Percentiles rank a stretch among this genome's conserved stretches.
Conservation (phyloP, 495 filamentous ascomycete genomes). For the Pyrenula massariospora region DNA sequence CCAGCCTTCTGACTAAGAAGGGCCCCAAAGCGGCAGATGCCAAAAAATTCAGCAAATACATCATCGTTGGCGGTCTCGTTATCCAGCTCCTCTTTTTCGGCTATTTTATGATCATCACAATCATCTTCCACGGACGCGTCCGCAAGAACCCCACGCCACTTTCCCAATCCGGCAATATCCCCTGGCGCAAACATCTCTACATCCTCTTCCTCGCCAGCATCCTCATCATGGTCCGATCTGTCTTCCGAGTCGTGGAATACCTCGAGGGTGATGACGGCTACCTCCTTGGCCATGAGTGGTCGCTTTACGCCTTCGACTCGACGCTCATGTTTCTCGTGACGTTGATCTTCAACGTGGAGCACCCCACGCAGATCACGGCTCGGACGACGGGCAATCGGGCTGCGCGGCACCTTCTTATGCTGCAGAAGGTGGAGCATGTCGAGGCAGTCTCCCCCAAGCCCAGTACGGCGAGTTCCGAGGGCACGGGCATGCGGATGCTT, state of each 20-base stretch:
- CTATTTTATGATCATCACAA: conserved; percentile 25
- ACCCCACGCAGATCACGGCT: not conserved
- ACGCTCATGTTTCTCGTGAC: conserved; percentile 44
- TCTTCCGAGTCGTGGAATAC: conserved; percentile 56
- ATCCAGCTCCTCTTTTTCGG: conserved; percentile 32
- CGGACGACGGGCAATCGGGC: not conserved
- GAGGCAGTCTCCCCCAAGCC: no score
- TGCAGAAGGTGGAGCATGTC: not conserved
- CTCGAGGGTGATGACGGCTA: conserved; percentile 39
- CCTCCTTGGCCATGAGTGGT: conserved; percentile 41
- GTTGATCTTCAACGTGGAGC: conserved; percentile 21
- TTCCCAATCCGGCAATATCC: conserved; percentile 4
- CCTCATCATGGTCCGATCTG: conserved; percentile 48
- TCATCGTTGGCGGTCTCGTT: conserved; percentile 28
- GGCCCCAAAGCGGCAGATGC: not conserved
- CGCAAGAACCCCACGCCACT: conserved; percentile 6
- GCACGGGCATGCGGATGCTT: not conserved
- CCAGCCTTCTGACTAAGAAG: not conserved
- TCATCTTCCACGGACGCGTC: conserved; percentile 28
- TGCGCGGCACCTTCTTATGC: not conserved
- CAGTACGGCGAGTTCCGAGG: not conserved
- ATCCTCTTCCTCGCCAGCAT: conserved; percentile 39
- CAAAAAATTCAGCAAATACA: conserved; percentile 7
- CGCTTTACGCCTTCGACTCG: conserved; percentile 54
- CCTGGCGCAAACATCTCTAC: conserved; percentile 40